Evolutionary conservation across 495 filamentous ascomycete genomes (phyloP).

Genomic region (Acidomyces sp.): DNA sequence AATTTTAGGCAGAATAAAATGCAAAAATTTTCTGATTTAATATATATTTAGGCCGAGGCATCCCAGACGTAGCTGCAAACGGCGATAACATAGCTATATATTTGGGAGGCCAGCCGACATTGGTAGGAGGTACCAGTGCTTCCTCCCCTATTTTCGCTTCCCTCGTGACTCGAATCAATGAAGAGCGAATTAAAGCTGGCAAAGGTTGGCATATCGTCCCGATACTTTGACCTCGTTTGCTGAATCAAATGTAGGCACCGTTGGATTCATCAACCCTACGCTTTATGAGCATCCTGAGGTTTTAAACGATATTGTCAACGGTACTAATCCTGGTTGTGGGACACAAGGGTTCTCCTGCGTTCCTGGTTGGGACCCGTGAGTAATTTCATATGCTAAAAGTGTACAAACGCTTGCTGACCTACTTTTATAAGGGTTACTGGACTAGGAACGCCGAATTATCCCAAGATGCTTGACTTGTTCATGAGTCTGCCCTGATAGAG

Average conservation of each 20-base stretch:
- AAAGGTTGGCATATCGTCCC: too few relatives aligned
- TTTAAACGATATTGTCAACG: slow-evolving; percentile 20
- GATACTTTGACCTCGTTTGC: too few relatives aligned
- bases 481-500: slow-evolving; percentile 17
- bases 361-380: slow-evolving; percentile 41
- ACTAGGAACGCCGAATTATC: slow-evolving; percentile 41
- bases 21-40: too few relatives aligned
- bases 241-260: too few relatives aligned
- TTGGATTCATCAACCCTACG: slow-evolving; percentile 19
- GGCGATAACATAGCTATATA: slow-evolving; percentile 19
- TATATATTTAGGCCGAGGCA: too few relatives aligned
- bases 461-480: slow-evolving; percentile 24
- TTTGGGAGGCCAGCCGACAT: slow-evolving; percentile 2
- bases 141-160: slow-evolving; percentile 18
- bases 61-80: slow-evolving; percentile 48
- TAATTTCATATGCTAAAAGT: too few relatives aligned
- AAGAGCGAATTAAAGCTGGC: slow-evolving; percentile 18
- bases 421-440: too few relatives aligned
- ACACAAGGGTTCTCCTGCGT: slow-evolving; percentile 37
- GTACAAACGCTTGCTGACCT: too few relatives aligned
- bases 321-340: slow-evolving; percentile 18
- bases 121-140: slow-evolving; percentile 32
- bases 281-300: slow-evolving; percentile 17
- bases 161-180: slow-evolving; percentile 18
- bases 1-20: too few relatives aligned